Evolutionary conservation across 257 asterid genomes (phyloP).

Genomic region (Galeopsis tetrahit): DNA sequence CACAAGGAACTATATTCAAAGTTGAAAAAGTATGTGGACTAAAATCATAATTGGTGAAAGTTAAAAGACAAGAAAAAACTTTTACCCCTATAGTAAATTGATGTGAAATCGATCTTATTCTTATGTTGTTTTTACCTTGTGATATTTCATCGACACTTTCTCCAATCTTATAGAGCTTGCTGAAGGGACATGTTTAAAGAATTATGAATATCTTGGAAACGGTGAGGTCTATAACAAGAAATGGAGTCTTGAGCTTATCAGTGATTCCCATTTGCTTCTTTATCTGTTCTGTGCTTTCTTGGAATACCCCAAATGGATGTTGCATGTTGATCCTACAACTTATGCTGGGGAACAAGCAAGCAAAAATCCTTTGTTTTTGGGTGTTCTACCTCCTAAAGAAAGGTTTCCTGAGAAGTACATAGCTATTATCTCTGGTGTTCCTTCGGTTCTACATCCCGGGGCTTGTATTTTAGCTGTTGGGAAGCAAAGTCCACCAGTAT

Average conservation of each 20-base stretch:
- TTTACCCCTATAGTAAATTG: background rate
- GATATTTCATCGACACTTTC: conserved; percentile 25
- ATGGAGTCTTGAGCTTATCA: conserved; percentile 81
- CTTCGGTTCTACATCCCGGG: conserved; percentile 90
- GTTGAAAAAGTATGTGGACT: too few relatives aligned
- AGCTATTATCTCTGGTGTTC: conserved; percentile 79
- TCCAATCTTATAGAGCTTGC: conserved; percentile 69
- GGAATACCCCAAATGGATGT: conserved; percentile 97
- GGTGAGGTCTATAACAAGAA: conserved; percentile 79
- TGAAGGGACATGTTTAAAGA: conserved; percentile 93
- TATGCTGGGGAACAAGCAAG: conserved; percentile 81
- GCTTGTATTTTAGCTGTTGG: conserved; percentile 91
- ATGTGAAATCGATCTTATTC: conserved; percentile 23
- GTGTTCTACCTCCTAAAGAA: conserved; percentile 89
- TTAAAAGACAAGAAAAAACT: too few relatives aligned
- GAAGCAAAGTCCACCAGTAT: conserved; percentile 83
- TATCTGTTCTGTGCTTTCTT: conserved; percentile 92
- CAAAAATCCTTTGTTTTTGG: conserved; percentile 92
- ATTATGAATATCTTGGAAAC: conserved; percentile 85
- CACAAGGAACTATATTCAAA: too few relatives aligned
- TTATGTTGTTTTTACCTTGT: conserved; percentile 24
- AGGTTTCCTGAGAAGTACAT: conserved; percentile 90
- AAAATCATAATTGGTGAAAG: too few relatives aligned
- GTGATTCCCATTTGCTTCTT: conserved; percentile 88
- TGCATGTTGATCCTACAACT: conserved; percentile 87